Evolutionary conservation across 345 rosid species (phyloP).

Genomic region (Rhizophora apiculata): DNA sequence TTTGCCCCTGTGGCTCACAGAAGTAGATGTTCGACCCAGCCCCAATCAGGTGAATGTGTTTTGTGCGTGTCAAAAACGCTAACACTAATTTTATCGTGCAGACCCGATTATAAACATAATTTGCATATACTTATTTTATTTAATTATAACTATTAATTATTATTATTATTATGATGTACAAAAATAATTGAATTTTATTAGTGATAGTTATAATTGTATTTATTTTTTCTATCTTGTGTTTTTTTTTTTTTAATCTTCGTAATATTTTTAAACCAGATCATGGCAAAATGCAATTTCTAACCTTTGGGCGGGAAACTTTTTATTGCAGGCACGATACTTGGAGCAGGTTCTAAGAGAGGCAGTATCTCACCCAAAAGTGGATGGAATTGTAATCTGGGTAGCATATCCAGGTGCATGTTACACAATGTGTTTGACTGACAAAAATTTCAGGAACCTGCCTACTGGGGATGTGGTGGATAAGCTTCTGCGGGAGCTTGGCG

Average conservation of each 20-base stretch:
- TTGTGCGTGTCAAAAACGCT: too few species aligned
- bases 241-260: too few species aligned
- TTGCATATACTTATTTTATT: too few species aligned
- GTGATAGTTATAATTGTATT: too few species aligned
- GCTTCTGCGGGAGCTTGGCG: slow-evolving; percentile 58
- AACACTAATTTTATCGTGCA: too few species aligned
- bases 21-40: slow-evolving; percentile 50
- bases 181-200: too few species aligned
- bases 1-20: slow-evolving; percentile 78
- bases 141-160: too few species aligned
- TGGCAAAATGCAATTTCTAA: not conserved
- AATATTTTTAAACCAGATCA: too few species aligned
- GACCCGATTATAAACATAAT: too few species aligned
- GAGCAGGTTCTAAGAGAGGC: slow-evolving; percentile 68
- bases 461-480: slow-evolving; percentile 79
- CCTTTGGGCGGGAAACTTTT: not conserved
- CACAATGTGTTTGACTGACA: slow-evolving; percentile 70
- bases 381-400: slow-evolving; percentile 68
- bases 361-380: slow-evolving; percentile 54
- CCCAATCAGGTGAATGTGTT: slow-evolving; percentile 34
- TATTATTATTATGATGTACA: too few species aligned
- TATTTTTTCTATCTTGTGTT: too few species aligned
- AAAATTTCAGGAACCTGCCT: slow-evolving; percentile 53
- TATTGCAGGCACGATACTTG: slow-evolving; percentile 41
- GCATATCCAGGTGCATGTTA: slow-evolving; percentile 59